Evolutionary conservation across 1,284 basidiomycete species (phyloP).

Genomic region (Austroboletus niveus): DNA sequence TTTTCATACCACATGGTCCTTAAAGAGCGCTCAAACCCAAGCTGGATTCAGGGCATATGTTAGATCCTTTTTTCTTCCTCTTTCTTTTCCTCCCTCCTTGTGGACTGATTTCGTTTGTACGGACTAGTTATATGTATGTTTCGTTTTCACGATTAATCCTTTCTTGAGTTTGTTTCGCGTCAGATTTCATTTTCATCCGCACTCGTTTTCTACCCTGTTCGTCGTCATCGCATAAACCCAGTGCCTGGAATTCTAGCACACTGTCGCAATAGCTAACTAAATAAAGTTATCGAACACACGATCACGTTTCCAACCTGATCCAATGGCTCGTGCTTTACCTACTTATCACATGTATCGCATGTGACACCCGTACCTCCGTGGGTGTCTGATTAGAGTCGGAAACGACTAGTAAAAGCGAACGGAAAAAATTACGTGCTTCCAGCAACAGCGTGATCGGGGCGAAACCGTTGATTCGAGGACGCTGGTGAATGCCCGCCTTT

Average conservation of each 20-base stretch:
- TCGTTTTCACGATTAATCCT: background rate
- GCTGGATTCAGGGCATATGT: background rate
- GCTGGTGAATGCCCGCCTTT: too few relatives aligned
- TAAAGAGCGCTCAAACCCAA: conserved; percentile 2
- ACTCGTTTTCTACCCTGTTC: background rate
- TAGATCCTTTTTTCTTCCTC: conserved; percentile 1
- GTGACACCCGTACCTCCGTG: background rate
- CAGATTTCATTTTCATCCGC: background rate
- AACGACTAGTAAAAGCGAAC: background rate
- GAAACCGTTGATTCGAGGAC: too few relatives aligned
- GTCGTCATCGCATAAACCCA: background rate
- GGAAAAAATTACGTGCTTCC: too few relatives aligned
- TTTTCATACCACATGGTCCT: conserved; percentile 4
- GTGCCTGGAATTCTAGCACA: background rate
- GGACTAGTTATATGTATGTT: background rate
- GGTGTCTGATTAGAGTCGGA: background rate
- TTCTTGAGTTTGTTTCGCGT: background rate
- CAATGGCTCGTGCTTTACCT: too few relatives aligned
- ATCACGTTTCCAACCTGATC: too few relatives aligned
- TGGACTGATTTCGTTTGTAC: conserved; percentile 7
- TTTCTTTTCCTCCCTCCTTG: too few relatives aligned
- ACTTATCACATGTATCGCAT: too few relatives aligned
- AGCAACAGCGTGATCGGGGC: too few relatives aligned
- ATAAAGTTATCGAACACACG: too few relatives aligned
- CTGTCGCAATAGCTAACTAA: background rate